Evolutionary conservation across 257 asterid genomes (phyloP), one percentile per base, ranked within the genome.

Genomic region (Plantago major): DNA sequence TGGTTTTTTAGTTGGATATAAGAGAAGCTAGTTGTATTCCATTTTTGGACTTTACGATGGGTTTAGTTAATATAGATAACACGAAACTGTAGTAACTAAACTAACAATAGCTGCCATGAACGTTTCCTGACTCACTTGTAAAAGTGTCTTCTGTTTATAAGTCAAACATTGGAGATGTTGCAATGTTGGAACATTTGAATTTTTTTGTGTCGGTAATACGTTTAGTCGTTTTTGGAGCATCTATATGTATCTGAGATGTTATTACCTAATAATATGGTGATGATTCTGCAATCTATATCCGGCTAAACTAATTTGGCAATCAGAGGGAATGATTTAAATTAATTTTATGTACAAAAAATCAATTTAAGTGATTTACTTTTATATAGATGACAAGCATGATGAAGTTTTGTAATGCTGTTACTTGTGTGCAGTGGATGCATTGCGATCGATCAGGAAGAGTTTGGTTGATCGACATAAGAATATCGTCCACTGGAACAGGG

Each of bases 401-500:
- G 14, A 42, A 5, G 17, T 45, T 55, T 59, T 71, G 16, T 57
- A 66, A 52, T 60, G 44, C 37, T 30, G 37, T 30, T 3, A 30
- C 37, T 30, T 74, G 59, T 44, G 46, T 81, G 68, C 92, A 87
- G 97, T 79, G 44, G 44, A 59, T 58, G 95, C 97, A 60, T 65
- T 89, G 76, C 67, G 30, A 46, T 67, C 88, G 71, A 68, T 87
- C 65, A 76, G 66, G 81, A 69, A 46, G 53, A 76, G 64, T 66
- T 73, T 89, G 84, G 66, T 54, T 43, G 95, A 89, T 78, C 86
- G 81, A 18, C 53, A 68, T 64, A 43, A 70, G 71, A 58, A 73
- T 72, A 90, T 90, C 58, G 64, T 60, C 46, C 71, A 60, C 73
- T 87, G 97, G 96, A 79, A 63, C 16, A 60, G 64, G 18, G 89